phyloP scores from a whole-genome alignment of 768 basidiomycete genomes.

The Trametes cubensis region DNA sequence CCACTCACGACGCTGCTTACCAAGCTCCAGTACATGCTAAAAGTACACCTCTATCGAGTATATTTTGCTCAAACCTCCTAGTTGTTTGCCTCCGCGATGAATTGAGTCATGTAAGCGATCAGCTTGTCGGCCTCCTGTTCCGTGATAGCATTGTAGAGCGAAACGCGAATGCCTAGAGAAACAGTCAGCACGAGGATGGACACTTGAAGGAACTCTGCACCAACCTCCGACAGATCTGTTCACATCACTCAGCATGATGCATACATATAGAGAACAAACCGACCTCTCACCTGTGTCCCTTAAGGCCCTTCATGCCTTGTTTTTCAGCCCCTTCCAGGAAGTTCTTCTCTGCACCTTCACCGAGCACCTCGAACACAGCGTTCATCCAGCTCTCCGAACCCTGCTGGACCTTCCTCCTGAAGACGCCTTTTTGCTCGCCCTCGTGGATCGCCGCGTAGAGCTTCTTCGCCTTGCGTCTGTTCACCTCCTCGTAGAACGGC shows the following conservation, averaged over 20 bases:
- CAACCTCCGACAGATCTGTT: conserved; percentile 45
- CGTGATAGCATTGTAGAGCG: conserved; percentile 62
- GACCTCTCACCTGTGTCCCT: conserved; percentile 82
- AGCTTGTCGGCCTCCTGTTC: conserved; percentile 46
- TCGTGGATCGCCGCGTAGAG: conserved; percentile 74
- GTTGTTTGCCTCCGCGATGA: conserved; percentile 23
- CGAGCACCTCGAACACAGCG: conserved; percentile 78
- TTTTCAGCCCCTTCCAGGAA: conserved; percentile 84
- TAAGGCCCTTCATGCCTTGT: conserved; percentile 80
- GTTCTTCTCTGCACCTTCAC: conserved; percentile 68
- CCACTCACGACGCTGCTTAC: not conserved
- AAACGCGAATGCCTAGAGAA: conserved; percentile 51
- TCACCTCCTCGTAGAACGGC: conserved; percentile 62
- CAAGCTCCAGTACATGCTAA: not conserved
- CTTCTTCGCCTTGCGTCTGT: conserved; percentile 72
- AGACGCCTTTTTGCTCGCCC: conserved; percentile 71
- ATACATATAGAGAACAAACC: not conserved
- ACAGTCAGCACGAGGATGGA: not conserved
- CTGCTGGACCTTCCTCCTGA: conserved; percentile 69
- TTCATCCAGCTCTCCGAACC: conserved; percentile 96
- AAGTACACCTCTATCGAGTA: conserved; percentile 5
- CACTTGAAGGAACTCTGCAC: conserved; percentile 12
- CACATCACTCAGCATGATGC: not conserved
- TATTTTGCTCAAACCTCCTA: not conserved
- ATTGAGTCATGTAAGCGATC: conserved; percentile 34